Evolutionary conservation across 139 green algal species (phyloP).

Genomic region (Chlamydomonas schloesseri): DNA sequence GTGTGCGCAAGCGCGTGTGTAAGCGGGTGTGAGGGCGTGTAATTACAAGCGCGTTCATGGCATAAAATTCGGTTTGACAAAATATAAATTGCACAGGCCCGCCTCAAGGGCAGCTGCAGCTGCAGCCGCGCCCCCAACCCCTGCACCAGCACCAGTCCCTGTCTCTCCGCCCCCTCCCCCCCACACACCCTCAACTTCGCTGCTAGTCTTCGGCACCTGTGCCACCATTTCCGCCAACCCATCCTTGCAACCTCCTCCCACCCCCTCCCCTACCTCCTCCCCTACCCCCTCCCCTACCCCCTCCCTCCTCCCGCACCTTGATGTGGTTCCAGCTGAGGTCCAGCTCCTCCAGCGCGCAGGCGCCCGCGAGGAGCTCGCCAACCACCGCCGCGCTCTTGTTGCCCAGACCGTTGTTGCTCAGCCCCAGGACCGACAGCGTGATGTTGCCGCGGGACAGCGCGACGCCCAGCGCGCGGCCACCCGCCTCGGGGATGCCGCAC

Average conservation of each 20-base stretch:
- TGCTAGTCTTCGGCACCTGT: too few species aligned
- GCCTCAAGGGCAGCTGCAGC: too few species aligned
- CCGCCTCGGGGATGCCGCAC: constrained; percentile 61
- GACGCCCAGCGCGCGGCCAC: constrained; percentile 10
- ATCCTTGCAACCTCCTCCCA: background rate
- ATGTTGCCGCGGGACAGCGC: constrained; percentile 55
- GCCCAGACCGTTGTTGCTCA: constrained; percentile 65
- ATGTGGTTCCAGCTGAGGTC: constrained; percentile 81
- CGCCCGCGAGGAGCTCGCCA: constrained; percentile 66
- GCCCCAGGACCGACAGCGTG: constrained; percentile 48
- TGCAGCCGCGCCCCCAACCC: too few species aligned
- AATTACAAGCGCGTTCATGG: too few species aligned
- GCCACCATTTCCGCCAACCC: too few species aligned
- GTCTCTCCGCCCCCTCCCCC: too few species aligned
- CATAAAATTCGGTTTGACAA: too few species aligned
- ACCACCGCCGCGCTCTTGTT: constrained; percentile 64
- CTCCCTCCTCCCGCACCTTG: constrained; percentile 53
- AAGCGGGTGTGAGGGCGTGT: too few species aligned
- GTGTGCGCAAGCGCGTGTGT: too few species aligned
- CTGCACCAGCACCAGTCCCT: too few species aligned
- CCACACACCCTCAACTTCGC: too few species aligned
- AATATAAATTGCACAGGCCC: too few species aligned
- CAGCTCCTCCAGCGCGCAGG: constrained; percentile 64
- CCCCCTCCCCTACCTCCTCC: background rate
- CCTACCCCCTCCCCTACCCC: background rate